Base-by-base conservation (phyloP, 768 basidiomycete genomes). In the Hygrophorus russula region DNA sequence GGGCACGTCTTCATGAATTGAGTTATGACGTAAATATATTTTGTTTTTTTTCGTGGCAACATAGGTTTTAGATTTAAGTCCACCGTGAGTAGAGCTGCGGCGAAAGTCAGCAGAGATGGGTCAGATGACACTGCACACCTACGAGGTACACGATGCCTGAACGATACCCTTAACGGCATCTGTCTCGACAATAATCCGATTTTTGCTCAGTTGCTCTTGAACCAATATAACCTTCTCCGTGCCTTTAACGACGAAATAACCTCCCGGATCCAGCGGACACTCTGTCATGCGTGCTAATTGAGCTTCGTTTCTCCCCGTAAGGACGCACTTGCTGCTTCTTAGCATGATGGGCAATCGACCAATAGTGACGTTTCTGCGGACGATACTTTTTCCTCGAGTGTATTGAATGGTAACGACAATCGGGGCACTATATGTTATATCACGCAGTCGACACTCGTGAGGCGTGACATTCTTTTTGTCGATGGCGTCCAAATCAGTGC, bases 141-240 rank as follows among this genome's bases (percentile, higher is more conserved):
- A 93, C 88, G 92, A 96, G 39, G 93, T 97, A 63, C 93, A 96
- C 3, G 90, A 92, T 2, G 94, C 91, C 59, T 90, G 90, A 0
- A 96, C 92, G 31, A 83, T 67, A 4, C 87, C 88, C 62, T 98
- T 97, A 33, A 80, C 80, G 15, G 73, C 64, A 61, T 98, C 96
- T 5, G 82, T 86, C 67, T 98, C 96, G 48, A 99, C 96, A 51
- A 99, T 97, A 57, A 99, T 99, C 33, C 96, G 78, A 61, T 99
- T 98, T 72, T 98, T 98, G 72, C 89, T 93, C 56, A 98, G 65
- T 64, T 99, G 96, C 59, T 98, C 96, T 61, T 99, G 96, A 5
- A 99, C 94, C 49, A 99, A 70, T 52, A 99, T 99, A 53, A 99
- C 96, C 65, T 98, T 99, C 64, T 99, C 94, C 34, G 94, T 99